phyloP scores from a whole-genome alignment of 805 yeast species.

The Saccharomycopsis javanensis region DNA sequence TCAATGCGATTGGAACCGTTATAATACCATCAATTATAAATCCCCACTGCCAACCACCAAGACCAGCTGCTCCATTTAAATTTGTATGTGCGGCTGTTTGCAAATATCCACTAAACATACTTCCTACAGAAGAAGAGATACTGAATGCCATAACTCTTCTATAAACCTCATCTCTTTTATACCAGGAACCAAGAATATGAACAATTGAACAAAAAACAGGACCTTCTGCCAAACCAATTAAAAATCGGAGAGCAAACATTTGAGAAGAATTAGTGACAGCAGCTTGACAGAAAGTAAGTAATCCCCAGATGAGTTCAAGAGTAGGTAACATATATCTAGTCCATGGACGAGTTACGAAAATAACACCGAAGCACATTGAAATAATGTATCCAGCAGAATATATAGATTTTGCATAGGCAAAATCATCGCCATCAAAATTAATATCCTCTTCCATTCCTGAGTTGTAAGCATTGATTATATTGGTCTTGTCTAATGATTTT shows the following conservation, averaged over 20 bases:
- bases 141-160: conserved; percentile 54
- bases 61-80: conserved; percentile 42
- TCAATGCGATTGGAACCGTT: conserved; percentile 27
- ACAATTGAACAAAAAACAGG: conserved; percentile 55
- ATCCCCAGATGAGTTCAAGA: conserved; percentile 19
- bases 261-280: conserved; percentile 25
- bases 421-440: conserved; percentile 51
- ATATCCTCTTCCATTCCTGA: conserved; percentile 52
- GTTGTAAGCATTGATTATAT: conserved; percentile 55
- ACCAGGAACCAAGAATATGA: conserved; percentile 47
- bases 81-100: conserved; percentile 45
- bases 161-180: conserved; percentile 44
- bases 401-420: conserved; percentile 30
- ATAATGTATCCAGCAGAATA: conserved; percentile 35
- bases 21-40: conserved; percentile 52
- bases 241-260: conserved; percentile 36
- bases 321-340: conserved; percentile 12
- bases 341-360: conserved; percentile 38
- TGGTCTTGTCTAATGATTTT: conserved; percentile 52
- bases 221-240: conserved; percentile 22
- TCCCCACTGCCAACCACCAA: conserved; percentile 66
- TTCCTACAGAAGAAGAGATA: conserved; percentile 53
- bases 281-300: conserved; percentile 16
- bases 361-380: conserved; percentile 56
- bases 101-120: conserved; percentile 51